phyloP scores from a whole-genome alignment of 2,329 filamentous ascomycete species.

The Microdochium bolleyi region DNA sequence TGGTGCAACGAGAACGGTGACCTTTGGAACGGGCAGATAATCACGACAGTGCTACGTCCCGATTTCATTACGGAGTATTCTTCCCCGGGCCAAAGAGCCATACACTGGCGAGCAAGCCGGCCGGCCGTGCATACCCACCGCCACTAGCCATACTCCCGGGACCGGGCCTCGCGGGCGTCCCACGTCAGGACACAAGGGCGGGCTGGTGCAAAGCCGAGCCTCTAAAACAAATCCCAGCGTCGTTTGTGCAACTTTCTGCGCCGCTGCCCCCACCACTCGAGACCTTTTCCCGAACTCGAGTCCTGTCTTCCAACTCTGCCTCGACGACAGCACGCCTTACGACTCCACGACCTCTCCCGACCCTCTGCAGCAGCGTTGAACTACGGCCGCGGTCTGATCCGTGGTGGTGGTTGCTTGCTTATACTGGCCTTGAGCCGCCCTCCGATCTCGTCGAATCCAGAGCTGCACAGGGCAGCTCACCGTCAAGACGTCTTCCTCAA shows the following conservation, averaged over 20 bases:
- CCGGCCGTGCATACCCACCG: neutral
- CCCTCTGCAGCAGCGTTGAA: neutral
- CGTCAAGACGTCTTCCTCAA: slow-evolving; percentile 65
- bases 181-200: neutral
- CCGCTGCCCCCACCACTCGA: neutral
- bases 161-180: neutral
- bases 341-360: neutral
- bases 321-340: neutral
- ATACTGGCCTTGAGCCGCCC: neutral
- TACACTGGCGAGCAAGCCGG: neutral
- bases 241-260: neutral
- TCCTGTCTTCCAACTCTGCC: neutral
- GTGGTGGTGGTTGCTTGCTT: neutral
- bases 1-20: neutral
- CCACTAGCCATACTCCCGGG: neutral
- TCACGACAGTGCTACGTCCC: neutral
- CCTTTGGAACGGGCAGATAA: too few species aligned
- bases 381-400: neutral
- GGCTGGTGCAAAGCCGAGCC: neutral
- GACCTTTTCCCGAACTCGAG: neutral
- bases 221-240: neutral
- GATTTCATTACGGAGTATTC: neutral
- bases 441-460: slow-evolving; percentile 19
- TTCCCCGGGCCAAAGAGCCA: neutral
- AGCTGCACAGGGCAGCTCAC: slow-evolving; percentile 60